These are phyloP conservation scores for Heterobasidion occidentale DNA, from an alignment of 1,284 basidiomycete species.

Conservation along the genomic window DNA sequence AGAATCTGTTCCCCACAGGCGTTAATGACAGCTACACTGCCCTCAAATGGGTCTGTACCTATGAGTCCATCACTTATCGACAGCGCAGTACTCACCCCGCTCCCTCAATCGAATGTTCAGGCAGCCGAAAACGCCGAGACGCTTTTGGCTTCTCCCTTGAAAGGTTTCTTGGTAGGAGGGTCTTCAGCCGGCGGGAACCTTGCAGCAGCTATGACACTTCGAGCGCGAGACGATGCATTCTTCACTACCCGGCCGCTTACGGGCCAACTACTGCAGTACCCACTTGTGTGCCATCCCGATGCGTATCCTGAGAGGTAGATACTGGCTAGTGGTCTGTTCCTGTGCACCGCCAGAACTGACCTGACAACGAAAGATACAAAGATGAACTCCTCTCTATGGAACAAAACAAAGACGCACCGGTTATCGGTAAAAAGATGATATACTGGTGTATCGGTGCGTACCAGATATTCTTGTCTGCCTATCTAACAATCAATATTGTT, in stretches of 20 bases:
- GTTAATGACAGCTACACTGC: constrained; percentile 28
- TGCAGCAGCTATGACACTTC: constrained; percentile 10
- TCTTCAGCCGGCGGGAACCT: constrained; percentile 15
- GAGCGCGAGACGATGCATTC: constrained; percentile 13
- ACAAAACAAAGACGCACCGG: neutral
- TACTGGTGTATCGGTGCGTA: neutral
- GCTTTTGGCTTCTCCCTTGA: constrained; percentile 7
- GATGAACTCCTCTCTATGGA: neutral
- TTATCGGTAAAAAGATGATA: neutral
- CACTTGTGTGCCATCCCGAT: constrained; percentile 8
- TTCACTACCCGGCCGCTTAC: constrained; percentile 10
- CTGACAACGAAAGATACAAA: neutral
- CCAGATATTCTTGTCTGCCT: neutral
- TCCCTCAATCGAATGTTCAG: neutral
- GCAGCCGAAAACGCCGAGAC: constrained; percentile 6
- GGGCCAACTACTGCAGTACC: constrained; percentile 11
- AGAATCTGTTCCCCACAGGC: constrained; percentile 28
- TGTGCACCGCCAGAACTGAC: no score
- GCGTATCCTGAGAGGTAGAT: constrained; percentile 1
- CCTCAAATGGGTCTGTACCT: constrained; percentile 21
- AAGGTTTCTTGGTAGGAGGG: constrained; percentile 15
- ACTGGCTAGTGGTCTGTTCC: neutral
- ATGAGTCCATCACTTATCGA: neutral
- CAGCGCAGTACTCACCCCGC: no score
- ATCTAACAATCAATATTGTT: neutral